Conservation (phyloP, 2,329 filamentous ascomycete species). For the Geosmithia flava region DNA sequence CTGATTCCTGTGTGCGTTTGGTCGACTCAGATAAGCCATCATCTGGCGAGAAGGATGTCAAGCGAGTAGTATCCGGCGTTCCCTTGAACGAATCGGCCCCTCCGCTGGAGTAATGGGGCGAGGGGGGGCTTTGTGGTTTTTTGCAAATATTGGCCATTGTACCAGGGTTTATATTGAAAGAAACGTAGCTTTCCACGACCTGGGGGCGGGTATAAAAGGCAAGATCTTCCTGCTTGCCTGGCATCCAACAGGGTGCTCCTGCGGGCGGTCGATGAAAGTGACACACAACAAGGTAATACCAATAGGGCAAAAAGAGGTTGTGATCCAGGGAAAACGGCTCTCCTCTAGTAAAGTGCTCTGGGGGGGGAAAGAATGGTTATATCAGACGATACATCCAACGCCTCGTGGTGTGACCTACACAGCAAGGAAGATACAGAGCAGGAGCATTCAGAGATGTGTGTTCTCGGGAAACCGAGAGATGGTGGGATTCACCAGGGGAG, state of each 20-base stretch:
- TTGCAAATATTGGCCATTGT: slow-evolving; percentile 28
- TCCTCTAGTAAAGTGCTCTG: neutral
- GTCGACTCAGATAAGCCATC: slow-evolving; percentile 33
- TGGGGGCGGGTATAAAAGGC: neutral
- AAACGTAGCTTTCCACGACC: neutral
- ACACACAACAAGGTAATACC: neutral
- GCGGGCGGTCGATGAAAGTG: neutral
- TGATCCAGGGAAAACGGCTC: neutral
- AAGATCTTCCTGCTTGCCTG: neutral
- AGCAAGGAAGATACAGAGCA: neutral
- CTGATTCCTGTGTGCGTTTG: slow-evolving; percentile 10
- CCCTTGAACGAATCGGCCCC: slow-evolving; percentile 44
- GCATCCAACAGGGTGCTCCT: neutral
- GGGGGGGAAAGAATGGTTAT: neutral
- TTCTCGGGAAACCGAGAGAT: neutral
- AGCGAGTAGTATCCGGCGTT: slow-evolving; percentile 53
- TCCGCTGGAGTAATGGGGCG: slow-evolving; percentile 38
- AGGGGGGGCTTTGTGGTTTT: slow-evolving; percentile 27
- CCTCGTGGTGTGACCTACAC: neutral
- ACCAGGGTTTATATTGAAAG: neutral
- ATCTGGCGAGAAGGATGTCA: slow-evolving; percentile 53
- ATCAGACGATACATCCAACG: neutral
- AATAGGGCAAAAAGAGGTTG: neutral
- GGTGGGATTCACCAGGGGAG: neutral
- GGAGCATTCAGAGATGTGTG: neutral